A percentile compares a stretch with the other conserved stretches of the same genome.
Evolutionary conservation across 805 yeast genomes (phyloP).

Genomic region (Scheffersomyces spartinae): DNA sequence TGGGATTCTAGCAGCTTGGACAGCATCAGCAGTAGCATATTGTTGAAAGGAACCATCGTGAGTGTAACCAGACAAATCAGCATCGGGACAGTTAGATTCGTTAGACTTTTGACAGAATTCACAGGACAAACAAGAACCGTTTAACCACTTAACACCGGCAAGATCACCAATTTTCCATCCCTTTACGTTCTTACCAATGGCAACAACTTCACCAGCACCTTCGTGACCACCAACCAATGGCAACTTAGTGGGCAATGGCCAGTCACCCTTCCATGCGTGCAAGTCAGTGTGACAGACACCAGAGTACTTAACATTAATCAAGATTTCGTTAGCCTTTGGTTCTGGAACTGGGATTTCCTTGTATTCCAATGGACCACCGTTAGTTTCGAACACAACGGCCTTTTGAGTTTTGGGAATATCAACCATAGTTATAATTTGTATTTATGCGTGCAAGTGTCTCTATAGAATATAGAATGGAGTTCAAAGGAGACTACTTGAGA

Average conservation of each 20-base stretch:
- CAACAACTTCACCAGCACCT: conserved; percentile 38
- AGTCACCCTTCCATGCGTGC: conserved; percentile 38
- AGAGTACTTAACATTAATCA: conserved; percentile 33
- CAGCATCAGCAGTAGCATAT: conserved; percentile 50
- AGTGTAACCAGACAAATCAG: conserved; percentile 35
- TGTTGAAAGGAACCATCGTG: conserved; percentile 90
- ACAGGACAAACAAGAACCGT: conserved; percentile 31
- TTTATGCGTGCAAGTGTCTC: too few species aligned
- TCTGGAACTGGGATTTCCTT: conserved; percentile 25
- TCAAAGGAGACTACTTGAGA: too few species aligned
- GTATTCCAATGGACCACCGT: conserved; percentile 30
- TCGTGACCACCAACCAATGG: conserved; percentile 39
- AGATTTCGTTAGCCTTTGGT: conserved; percentile 29
- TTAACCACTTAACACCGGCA: conserved; percentile 37
- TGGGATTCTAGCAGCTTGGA: conserved; percentile 35
- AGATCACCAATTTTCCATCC: conserved; percentile 33
- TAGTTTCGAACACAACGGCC: conserved; percentile 30
- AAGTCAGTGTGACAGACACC: conserved; percentile 38
- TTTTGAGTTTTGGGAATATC: conserved; percentile 32
- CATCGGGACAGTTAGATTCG: conserved; percentile 31
- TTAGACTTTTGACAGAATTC: conserved; percentile 28
- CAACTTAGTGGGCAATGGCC: conserved; percentile 33
- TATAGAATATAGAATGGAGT: too few species aligned
- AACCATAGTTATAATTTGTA: too few species aligned
- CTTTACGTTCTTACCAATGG: conserved; percentile 26